These are phyloP conservation scores for Fusarium sp. DNA, from an alignment of 2,329 filamentous ascomycete species.

Conservation along the genomic window DNA sequence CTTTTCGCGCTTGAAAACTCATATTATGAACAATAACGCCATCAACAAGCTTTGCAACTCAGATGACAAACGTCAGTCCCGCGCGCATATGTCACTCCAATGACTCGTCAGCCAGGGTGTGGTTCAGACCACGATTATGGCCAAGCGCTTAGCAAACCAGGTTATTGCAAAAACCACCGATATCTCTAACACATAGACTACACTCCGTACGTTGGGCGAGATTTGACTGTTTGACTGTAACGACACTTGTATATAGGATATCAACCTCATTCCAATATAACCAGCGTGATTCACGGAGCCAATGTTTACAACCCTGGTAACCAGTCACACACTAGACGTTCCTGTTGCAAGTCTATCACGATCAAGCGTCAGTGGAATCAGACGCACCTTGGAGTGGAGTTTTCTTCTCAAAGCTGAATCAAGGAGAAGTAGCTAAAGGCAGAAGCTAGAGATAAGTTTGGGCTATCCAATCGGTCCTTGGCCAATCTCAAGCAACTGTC, in stretches of 20 bases:
- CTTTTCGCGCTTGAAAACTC: constrained; percentile 1
- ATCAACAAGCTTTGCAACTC: constrained; percentile 2
- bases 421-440: not conserved
- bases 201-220: not conserved
- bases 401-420: constrained; percentile 26
- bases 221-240: not conserved
- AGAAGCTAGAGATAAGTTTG: constrained; percentile 42
- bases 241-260: not conserved
- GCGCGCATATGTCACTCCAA: constrained; percentile 10
- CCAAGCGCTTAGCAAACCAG: constrained; percentile 29
- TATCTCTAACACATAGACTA: constrained; percentile 1
- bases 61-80: constrained; percentile 4
- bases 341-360: constrained; percentile 36
- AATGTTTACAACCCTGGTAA: not conserved
- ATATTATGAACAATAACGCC: not conserved
- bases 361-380: constrained; percentile 46
- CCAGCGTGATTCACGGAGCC: not conserved
- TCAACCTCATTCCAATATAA: not conserved
- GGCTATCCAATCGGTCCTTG: constrained; percentile 15
- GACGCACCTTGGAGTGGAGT: constrained; percentile 34
- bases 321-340: constrained; percentile 8
- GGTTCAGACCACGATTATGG: constrained; percentile 25
- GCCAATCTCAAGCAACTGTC: constrained; percentile 36
- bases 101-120: constrained; percentile 17
- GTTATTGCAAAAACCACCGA: constrained; percentile 2